phyloP scores from a whole-genome alignment of 768 basidiomycete genomes.

The Lentinula detonsa region DNA sequence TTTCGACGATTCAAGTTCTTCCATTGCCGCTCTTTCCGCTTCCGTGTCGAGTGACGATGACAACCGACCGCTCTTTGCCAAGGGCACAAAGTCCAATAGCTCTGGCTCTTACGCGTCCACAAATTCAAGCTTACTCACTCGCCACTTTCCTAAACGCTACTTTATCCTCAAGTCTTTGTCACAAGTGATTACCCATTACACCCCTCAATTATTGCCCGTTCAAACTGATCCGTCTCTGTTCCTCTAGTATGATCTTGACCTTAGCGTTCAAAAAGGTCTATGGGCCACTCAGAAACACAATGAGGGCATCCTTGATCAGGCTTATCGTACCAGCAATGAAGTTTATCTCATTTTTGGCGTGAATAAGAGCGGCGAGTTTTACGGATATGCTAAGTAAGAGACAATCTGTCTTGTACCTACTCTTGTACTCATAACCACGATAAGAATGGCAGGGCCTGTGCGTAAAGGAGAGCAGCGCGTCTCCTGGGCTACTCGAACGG shows the following conservation, averaged over 20 bases:
- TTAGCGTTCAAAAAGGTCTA: conserved; percentile 69
- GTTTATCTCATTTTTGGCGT: conserved; percentile 90
- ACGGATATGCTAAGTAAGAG: conserved; percentile 76
- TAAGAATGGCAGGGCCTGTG: conserved; percentile 70
- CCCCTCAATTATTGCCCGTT: neutral
- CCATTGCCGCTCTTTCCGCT: conserved; percentile 10
- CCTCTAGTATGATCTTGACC: conserved; percentile 65
- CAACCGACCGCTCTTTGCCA: conserved; percentile 11
- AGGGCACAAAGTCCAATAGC: conserved; percentile 40
- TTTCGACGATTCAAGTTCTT: conserved; percentile 7
- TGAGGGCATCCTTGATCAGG: conserved; percentile 86
- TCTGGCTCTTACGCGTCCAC: conserved; percentile 76
- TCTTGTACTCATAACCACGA: conserved; percentile 4
- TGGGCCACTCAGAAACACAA: conserved; percentile 97
- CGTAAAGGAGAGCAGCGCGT: conserved; percentile 42
- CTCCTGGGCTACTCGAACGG: conserved; percentile 50
- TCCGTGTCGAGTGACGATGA: conserved; percentile 41
- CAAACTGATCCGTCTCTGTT: neutral
- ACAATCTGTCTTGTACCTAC: neutral
- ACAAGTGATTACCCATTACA: conserved; percentile 42
- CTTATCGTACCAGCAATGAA: conserved; percentile 84
- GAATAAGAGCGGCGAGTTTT: conserved; percentile 93
- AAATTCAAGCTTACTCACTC: conserved; percentile 70
- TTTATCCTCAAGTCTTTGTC: conserved; percentile 90
- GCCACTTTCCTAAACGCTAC: conserved; percentile 81